A percentile compares a stretch with the other conserved stretches of the same genome.
Conservation (phyloP, 306 rosid genomes). For the Vigna radiata region DNA sequence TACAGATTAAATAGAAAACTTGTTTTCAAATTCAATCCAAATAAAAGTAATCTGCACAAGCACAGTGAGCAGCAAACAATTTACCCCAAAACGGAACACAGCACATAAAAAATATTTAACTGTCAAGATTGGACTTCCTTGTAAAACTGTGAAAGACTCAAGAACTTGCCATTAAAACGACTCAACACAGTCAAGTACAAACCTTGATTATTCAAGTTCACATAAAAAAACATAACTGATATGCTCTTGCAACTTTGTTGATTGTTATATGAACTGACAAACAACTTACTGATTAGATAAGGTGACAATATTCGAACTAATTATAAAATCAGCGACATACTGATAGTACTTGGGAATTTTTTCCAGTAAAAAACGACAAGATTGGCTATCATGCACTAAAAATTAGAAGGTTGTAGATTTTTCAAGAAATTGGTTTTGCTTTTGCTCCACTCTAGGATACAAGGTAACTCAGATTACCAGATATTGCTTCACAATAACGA, state of each 20-base stretch:
- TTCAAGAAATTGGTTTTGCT: not conserved
- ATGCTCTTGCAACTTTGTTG: not conserved
- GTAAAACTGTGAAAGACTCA: not conserved
- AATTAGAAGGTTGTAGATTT: not conserved
- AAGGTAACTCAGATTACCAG: not conserved
- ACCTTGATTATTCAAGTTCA: constrained; percentile 14
- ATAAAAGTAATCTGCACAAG: not conserved
- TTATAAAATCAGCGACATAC: too few relatives aligned
- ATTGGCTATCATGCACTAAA: not conserved
- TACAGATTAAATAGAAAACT: not conserved
- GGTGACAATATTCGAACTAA: not conserved
- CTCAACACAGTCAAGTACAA: not conserved
- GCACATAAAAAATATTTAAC: not conserved
- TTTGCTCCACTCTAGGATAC: not conserved
- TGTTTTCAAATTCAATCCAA: not conserved
- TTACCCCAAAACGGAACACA: not conserved
- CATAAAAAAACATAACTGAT: not conserved
- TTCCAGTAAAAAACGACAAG: not conserved
- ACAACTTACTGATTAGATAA: not conserved
- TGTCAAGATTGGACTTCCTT: not conserved
- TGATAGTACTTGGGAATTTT: not conserved
- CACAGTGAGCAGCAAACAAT: not conserved
- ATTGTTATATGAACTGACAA: not conserved
- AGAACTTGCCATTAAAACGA: not conserved
- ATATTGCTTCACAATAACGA: not conserved